Evolutionary conservation across 345 rosid genomes (phyloP).

Genomic region (Aquilaria yunnanensis): DNA sequence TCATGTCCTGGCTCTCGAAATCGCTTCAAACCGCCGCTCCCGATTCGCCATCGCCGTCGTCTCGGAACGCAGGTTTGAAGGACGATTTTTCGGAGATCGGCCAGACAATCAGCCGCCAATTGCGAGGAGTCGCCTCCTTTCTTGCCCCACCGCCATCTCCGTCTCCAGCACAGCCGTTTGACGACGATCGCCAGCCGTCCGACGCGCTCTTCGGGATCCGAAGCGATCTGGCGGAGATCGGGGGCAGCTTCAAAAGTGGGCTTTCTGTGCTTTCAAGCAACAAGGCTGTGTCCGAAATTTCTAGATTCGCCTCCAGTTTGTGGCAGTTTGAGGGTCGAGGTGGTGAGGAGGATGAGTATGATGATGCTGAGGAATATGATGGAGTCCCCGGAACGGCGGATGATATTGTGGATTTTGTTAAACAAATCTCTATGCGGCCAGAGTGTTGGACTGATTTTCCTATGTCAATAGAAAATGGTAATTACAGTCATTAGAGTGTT

Average conservation of each 20-base stretch:
- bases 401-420: constrained; percentile 48
- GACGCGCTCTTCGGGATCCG: constrained; percentile 49
- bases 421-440: constrained; percentile 41
- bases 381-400: constrained; percentile 45
- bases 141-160: constrained; percentile 50
- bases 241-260: constrained; percentile 55
- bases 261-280: constrained; percentile 35
- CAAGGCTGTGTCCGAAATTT: constrained; percentile 34
- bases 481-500: not conserved
- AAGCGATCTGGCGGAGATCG: constrained; percentile 66
- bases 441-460: constrained; percentile 73
- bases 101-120: constrained; percentile 43
- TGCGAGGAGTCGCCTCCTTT: constrained; percentile 60
- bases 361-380: constrained; percentile 16
- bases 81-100: constrained; percentile 39
- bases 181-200: constrained; percentile 4
- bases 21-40: constrained; percentile 29
- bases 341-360: constrained; percentile 12
- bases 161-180: constrained; percentile 4
- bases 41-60: constrained; percentile 18
- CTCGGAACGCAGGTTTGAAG: constrained; percentile 20
- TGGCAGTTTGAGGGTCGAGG: constrained; percentile 29
- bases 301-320: constrained; percentile 49
- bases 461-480: constrained; percentile 41
- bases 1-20: constrained; percentile 64